phyloP scores from a whole-genome alignment of 2,329 filamentous ascomycete genomes.

The Penicillium corylophilum region DNA sequence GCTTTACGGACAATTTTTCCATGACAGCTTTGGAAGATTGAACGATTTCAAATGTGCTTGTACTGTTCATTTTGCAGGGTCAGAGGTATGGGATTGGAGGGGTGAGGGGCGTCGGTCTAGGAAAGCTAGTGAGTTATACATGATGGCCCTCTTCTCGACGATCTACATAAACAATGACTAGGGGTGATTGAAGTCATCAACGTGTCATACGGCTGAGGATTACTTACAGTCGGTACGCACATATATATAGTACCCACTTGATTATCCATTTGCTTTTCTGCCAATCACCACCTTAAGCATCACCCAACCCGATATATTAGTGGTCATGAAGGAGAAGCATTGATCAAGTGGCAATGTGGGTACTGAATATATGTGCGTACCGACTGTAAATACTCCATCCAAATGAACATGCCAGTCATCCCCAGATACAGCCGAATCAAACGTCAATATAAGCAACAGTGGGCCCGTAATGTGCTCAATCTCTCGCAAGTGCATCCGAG shows the following conservation, averaged over 20 bases:
- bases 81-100: background rate
- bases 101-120: background rate
- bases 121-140: background rate
- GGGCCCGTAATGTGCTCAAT: constrained; percentile 22
- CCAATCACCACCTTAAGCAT: no score
- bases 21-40: background rate
- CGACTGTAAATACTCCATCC: background rate
- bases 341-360: no score
- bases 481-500: constrained; percentile 6
- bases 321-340: no score
- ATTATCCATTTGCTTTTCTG: no score
- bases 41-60: background rate
- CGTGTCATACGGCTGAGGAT: background rate
- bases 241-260: no score
- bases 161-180: background rate
- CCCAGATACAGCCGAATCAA: background rate
- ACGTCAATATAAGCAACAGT: background rate
- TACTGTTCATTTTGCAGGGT: background rate
- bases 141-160: background rate
- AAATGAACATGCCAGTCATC: background rate
- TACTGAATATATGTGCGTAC: no score
- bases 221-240: no score
- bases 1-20: background rate
- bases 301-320: no score
- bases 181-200: background rate